Conservation (phyloP, 1,284 basidiomycete species). For the Kalmanozyma brasiliensis region DNA sequence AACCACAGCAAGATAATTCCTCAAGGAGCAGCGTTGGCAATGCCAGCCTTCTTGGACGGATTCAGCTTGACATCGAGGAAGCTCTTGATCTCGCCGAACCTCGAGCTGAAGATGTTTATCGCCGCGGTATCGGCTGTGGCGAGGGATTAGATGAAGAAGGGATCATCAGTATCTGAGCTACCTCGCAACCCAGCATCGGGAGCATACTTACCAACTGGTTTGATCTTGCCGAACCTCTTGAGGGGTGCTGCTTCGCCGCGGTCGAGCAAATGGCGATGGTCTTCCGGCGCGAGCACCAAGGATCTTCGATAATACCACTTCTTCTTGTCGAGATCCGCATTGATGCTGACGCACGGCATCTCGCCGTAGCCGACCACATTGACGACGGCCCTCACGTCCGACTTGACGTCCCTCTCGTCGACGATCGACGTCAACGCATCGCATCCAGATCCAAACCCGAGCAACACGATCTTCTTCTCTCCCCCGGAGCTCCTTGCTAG, state of each 20-base stretch:
- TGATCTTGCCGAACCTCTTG: constrained; percentile 33
- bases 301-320: constrained; percentile 41
- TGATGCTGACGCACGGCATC: constrained; percentile 30
- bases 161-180: too few species aligned
- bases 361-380: constrained; percentile 48
- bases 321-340: constrained; percentile 10
- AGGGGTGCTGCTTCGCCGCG: constrained; percentile 20
- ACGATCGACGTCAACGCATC: constrained; percentile 79
- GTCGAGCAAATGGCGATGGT: constrained; percentile 32
- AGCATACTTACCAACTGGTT: constrained; percentile 24
- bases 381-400: constrained; percentile 44
- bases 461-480: constrained; percentile 78
- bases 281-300: constrained; percentile 32
- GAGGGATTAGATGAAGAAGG: not conserved
- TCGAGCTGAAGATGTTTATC: constrained; percentile 30
- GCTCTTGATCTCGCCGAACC: constrained; percentile 12
- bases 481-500: constrained; percentile 61
- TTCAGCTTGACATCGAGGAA: constrained; percentile 31
- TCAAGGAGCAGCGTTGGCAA: not conserved
- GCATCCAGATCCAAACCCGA: constrained; percentile 88
- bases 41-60: not conserved
- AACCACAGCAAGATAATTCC: not conserved
- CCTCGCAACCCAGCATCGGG: too few species aligned
- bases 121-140: constrained; percentile 14
- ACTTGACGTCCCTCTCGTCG: constrained; percentile 69